These are phyloP conservation scores for Solanum hybrid DNA, from an alignment of 305 asterid species.

Conservation along the genomic window DNA sequence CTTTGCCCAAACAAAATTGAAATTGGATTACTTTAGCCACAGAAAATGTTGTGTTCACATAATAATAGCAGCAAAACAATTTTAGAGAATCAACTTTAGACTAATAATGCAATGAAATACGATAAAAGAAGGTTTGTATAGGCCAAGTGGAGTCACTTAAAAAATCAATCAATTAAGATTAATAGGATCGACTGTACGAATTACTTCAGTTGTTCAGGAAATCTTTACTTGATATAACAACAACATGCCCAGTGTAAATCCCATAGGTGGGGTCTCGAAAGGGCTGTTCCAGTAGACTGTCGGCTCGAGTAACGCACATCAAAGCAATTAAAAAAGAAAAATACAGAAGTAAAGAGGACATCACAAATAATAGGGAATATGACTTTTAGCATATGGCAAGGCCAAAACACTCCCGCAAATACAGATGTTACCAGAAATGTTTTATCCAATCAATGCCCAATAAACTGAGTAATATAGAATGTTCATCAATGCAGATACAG, in stretches of 20 bases:
- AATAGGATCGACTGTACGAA: background rate
- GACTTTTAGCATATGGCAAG: background rate
- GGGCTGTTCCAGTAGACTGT: background rate
- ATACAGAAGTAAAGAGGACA: background rate
- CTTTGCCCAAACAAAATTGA: background rate
- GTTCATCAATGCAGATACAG: background rate
- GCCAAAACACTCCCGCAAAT: background rate
- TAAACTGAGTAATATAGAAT: background rate
- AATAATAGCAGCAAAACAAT: background rate
- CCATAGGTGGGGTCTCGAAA: background rate
- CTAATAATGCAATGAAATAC: background rate
- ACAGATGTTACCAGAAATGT: background rate
- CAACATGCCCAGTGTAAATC: background rate
- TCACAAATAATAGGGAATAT: background rate
- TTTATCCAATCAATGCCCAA: background rate
- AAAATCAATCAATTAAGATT: background rate
- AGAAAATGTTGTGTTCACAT: background rate
- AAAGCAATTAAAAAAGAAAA: background rate
- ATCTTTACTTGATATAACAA: background rate
- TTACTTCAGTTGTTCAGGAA: background rate
- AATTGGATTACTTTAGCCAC: background rate
- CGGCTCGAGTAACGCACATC: background rate
- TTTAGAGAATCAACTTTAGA: background rate
- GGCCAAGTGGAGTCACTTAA: background rate
- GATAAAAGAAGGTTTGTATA: background rate